Evolutionary conservation across 78 protist species (phyloP), one percentile per base, ranked within the genome.

Genomic region (slime mould (Dictyostelium discoideum)): DNA sequence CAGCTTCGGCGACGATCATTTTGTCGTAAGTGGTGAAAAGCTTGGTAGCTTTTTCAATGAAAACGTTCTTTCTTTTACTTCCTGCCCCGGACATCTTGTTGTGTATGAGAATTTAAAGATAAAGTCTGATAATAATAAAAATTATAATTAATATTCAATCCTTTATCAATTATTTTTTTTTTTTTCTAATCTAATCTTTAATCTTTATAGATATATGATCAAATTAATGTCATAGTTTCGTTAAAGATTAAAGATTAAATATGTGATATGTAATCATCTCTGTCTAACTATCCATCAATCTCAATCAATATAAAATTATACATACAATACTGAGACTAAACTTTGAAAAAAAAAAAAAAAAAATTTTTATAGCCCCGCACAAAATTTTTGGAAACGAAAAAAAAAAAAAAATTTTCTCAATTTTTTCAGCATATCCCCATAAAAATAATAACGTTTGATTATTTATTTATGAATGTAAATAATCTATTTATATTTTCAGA

Each of bases 1-100:
- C 99, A 3, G 90, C 97, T 32, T 44, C 82, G 26, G 99, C 99
- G 48, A 99, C 26, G 82, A 99, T 63, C 80, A 99, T 78, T 73
- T 83, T 87, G 92, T 76, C 79, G 95, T 93, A 93, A 32, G 93
- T 76, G 63, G 89, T 84, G 76, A 97, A 85, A 42, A 85, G 90
- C 46, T 57, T 57, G 92, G 73, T 85, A 24, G 96, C 92, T 79
- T 90, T 89, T 78, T 67, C 92, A 10, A 96, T 92, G 93, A 92
- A 97, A 22, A n/a, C 54, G 18, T 16, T 73, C 84, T 97, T 97
- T 85, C 89, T 90, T 76, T 86, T 94, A 72, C 92, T 87, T 87
- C 87, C 93, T 94, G 37, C 93, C 81, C 89, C 89, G 57, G 93
- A 86, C 93, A 85, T 94, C 93, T 77, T 85, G 67, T 63, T 54